Evolutionary conservation across 441 rosid genomes (phyloP).

Genomic region (Pelargonium australe): DNA sequence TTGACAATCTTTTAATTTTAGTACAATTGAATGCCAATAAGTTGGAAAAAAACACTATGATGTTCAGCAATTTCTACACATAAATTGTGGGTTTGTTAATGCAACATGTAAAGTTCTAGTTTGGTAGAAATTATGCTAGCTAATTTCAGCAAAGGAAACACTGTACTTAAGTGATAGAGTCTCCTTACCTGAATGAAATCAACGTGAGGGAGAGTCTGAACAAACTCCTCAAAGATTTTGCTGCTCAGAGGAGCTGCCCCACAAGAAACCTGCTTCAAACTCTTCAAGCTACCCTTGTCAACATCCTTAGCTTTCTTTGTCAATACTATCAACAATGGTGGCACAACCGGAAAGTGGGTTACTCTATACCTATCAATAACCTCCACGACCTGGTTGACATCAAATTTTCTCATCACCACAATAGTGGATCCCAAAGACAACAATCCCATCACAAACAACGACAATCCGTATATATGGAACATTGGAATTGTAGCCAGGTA

Average conservation of each 20-base stretch:
- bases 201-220: constrained; percentile 47
- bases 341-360: constrained; percentile 75
- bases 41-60: too few relatives aligned
- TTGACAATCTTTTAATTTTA: too few relatives aligned
- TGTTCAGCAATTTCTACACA: too few relatives aligned
- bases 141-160: too few relatives aligned
- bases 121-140: too few relatives aligned
- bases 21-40: too few relatives aligned
- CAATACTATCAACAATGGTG: constrained; percentile 56
- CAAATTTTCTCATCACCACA: constrained; percentile 69
- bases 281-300: constrained; percentile 37
- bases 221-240: constrained; percentile 51
- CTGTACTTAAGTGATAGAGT: neutral
- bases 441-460: constrained; percentile 60
- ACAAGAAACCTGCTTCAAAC: constrained; percentile 74
- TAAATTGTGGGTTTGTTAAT: too few relatives aligned
- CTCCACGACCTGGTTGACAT: constrained; percentile 37
- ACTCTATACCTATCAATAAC: constrained; percentile 48
- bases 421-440: constrained; percentile 52
- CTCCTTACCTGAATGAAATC: constrained; percentile 73
- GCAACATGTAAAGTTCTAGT: too few relatives aligned
- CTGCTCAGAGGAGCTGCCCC: constrained; percentile 69
- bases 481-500: constrained; percentile 63
- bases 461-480: constrained; percentile 81
- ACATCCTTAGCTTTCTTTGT: constrained; percentile 34